These are phyloP conservation scores for Miamiensis avidus DNA, from an alignment of 169 alveolate species.

Conservation along the genomic window DNA sequence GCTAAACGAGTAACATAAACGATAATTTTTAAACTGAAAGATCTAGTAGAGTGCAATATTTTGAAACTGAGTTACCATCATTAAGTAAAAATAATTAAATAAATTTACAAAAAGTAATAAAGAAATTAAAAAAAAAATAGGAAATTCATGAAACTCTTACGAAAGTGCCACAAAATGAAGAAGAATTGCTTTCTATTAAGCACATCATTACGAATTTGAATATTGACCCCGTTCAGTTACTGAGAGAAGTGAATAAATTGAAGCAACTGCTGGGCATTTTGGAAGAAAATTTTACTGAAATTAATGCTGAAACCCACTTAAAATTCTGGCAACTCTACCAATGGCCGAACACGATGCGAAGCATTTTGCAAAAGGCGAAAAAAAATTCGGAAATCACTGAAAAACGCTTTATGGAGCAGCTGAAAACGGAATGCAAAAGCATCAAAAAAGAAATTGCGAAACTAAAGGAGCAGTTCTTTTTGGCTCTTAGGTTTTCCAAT, in stretches of 20 bases:
- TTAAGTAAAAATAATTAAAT: background rate
- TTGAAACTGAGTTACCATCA: background rate
- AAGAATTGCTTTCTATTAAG: conserved; percentile 52
- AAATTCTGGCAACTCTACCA: conserved; percentile 49
- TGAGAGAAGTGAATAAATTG: conserved; percentile 40
- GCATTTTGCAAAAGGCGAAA: conserved; percentile 50
- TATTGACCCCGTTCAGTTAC: conserved; percentile 40
- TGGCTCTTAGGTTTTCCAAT: conserved; percentile 50
- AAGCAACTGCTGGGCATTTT: conserved; percentile 45
- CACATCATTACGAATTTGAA: conserved; percentile 57
- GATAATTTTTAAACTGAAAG: conserved; percentile 18
- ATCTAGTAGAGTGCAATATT: conserved; percentile 12
- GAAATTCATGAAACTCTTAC: conserved; percentile 10
- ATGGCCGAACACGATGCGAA: conserved; percentile 56
- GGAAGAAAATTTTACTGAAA: conserved; percentile 48
- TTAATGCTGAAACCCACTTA: conserved; percentile 39
- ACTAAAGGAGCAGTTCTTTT: conserved; percentile 32
- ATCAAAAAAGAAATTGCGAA: conserved; percentile 34
- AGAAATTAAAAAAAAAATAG: background rate
- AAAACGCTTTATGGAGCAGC: conserved; percentile 48
- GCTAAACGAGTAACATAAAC: conserved; percentile 18
- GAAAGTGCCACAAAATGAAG: conserved; percentile 56
- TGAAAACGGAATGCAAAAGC: conserved; percentile 53
- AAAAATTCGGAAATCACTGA: conserved; percentile 45
- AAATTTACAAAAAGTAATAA: too few relatives aligned